Evolutionary conservation across 495 filamentous ascomycete species (phyloP).

Genomic region (Penicillium maclennaniae): DNA sequence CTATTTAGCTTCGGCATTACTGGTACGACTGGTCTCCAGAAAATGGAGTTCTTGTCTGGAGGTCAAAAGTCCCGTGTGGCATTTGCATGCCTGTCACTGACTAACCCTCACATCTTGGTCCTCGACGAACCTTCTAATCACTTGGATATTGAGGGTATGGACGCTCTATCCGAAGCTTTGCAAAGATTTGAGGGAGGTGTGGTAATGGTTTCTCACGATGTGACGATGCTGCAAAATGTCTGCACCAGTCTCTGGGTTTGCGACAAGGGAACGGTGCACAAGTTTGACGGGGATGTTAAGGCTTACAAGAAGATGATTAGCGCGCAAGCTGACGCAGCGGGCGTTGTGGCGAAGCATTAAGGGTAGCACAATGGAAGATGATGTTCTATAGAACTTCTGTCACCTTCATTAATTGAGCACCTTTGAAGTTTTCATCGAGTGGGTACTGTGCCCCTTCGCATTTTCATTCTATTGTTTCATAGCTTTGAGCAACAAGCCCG

Average conservation of each 20-base stretch:
- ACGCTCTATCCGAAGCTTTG: slow-evolving; percentile 81
- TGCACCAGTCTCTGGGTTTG: slow-evolving; percentile 96
- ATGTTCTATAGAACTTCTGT: not conserved
- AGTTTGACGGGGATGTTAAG: slow-evolving; percentile 91
- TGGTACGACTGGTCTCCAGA: slow-evolving; percentile 92
- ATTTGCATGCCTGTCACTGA: slow-evolving; percentile 88
- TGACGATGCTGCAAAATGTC: slow-evolving; percentile 96
- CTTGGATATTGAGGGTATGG: slow-evolving; percentile 99
- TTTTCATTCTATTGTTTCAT: too few species aligned
- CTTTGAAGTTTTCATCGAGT: too few species aligned
- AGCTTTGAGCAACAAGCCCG: too few species aligned
- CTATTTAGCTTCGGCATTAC: slow-evolving; percentile 82
- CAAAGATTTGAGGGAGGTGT: slow-evolving; percentile 88
- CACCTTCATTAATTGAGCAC: not conserved
- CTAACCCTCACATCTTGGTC: slow-evolving; percentile 94
- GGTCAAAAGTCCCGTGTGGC: slow-evolving; percentile 98
- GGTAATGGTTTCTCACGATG: slow-evolving; percentile 98
- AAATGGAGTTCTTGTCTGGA: slow-evolving; percentile 91
- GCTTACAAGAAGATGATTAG: slow-evolving; percentile 97
- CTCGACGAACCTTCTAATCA: slow-evolving; percentile 99
- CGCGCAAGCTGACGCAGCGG: slow-evolving; percentile 81
- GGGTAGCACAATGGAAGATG: not conserved
- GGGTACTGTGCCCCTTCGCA: too few species aligned
- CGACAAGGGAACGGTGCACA: slow-evolving; percentile 90
- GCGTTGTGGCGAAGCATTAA: slow-evolving; percentile 58